Base-by-base conservation (phyloP, 2,329 filamentous ascomycete genomes). In the Beauveria australis region DNA sequence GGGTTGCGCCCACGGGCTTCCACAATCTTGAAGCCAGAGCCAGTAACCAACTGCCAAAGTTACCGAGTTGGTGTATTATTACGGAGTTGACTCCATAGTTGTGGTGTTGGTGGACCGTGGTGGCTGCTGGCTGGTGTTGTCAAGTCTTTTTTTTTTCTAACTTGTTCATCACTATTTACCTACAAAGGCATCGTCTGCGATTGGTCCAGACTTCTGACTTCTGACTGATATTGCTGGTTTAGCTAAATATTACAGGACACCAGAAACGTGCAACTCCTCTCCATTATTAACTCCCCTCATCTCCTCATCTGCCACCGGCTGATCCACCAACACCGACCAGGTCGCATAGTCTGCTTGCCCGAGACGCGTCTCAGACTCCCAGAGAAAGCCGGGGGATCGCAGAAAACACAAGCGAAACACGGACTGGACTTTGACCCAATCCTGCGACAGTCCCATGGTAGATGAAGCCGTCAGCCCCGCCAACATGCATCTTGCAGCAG, bases 321-420 rank as follows among this genome's bases (percentile, higher is more conserved):
- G 54, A 41, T 57, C 54, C 44, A 57, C 44, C 3, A 24, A 24
- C 43, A 43, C 8, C 53, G 28, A 57, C 28, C n/a, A 26, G 16
- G 54, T 40, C 41, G 30, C n/a, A 16, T 37, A 47, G 56, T 48
- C 52, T 37, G 28, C 37, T 37, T 44, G 47, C 22, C 43, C 37
- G 37, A 59, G 40, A 59, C 56, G 33, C 46, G 44, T 58, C 51
- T 53, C 44, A 26, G 24, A 24, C 41, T 19, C 12, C 28, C n/a
- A 30, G 44, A 24, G 14, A 57, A 22, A 22, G 24, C 28, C 18
- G 43, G 53, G 43, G 43, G n/a, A 48, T 37, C 53, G 28, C 43
- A 37, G 7, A 47, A 43, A 40, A 57, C 33, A 44, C n/a, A 57
- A 19, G 47, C 56, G 56, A 59, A 59, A 59, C 56, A 59, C 56